Evolutionary conservation across 257 asterid genomes (phyloP).

Genomic region (Eucommia ulmoides): DNA sequence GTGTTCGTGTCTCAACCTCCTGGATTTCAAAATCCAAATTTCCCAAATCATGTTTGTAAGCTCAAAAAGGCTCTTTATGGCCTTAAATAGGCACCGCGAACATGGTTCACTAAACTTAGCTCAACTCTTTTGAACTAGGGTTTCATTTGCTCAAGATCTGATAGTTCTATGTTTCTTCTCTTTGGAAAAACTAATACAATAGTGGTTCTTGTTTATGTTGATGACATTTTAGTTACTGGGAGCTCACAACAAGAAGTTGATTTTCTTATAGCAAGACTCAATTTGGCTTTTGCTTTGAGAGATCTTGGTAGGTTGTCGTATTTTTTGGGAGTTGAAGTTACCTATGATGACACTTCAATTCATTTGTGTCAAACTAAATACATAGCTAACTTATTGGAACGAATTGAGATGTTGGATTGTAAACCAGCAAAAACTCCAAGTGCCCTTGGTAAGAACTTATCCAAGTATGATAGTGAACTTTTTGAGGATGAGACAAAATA

Average conservation of each 20-base stretch:
- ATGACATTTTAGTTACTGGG: background rate
- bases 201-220: no score
- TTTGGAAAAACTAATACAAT: no score
- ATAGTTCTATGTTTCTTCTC: no score
- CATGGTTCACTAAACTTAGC: background rate
- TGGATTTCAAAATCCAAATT: background rate
- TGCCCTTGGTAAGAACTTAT: background rate
- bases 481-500: background rate
- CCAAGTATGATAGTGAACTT: background rate
- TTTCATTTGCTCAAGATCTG: no score
- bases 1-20: background rate
- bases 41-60: background rate
- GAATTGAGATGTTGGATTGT: background rate
- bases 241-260: no score
- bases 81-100: background rate
- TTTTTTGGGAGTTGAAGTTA: no score
- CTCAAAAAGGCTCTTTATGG: background rate
- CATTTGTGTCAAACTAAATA: background rate
- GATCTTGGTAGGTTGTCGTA: no score
- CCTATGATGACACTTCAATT: no score
- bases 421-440: background rate
- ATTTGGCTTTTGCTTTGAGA: no score
- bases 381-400: background rate
- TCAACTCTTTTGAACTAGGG: no score
- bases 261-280: background rate